Base-by-base conservation (phyloP, 768 basidiomycete genomes). In the Macrolepiota albuminosa region DNA sequence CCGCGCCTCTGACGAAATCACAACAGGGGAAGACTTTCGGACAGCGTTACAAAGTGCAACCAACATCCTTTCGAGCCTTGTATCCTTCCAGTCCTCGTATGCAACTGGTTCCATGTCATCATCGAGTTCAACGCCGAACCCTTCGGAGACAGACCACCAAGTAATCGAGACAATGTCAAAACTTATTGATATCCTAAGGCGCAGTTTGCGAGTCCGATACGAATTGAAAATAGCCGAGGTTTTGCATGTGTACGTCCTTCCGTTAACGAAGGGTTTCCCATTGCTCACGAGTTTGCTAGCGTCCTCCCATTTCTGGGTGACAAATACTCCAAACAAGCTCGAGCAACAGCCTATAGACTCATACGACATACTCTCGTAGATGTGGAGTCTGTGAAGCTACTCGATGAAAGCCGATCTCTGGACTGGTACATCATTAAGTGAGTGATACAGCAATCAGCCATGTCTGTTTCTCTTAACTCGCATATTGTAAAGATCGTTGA, bases 351-450 rank as follows among this genome's bases (percentile, higher is more conserved):
- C 0, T 98, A 96, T 72, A 81, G 94, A 46, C 78, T 95, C 2
- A 78, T 98, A 18, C 84, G 96, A 21, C 87, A 95, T 67, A 75
- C 83, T 1, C 70, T 95, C 6, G 83, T 93, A 4, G 93, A 95
- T 66, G 67, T 76, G 0, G 80, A 87, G n/a, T 85, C 86, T 0
- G 88, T 93, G 49, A 81, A 82, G 58, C 78, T 76, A 24, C 75
- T 97, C 36, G 79, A 82, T 13, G 77, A 78, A 57, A 62, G 60
- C 49, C 81, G 84, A 24, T 81, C 87, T 18, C 71, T 97, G 37
- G 93, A 97, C 64, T 95, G 92, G 88, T 93, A 91, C 68, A 84
- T 98, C 49, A 84, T 98, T 63, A 89, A 90, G 95, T 95, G 63
- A 54, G 79, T 57, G 8, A 46, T 7, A n/a, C 46, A 37, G 40